Evolutionary conservation across 2,329 filamentous ascomycete genomes (phyloP).

Genomic region (Cladosporium sphaerospermum): DNA sequence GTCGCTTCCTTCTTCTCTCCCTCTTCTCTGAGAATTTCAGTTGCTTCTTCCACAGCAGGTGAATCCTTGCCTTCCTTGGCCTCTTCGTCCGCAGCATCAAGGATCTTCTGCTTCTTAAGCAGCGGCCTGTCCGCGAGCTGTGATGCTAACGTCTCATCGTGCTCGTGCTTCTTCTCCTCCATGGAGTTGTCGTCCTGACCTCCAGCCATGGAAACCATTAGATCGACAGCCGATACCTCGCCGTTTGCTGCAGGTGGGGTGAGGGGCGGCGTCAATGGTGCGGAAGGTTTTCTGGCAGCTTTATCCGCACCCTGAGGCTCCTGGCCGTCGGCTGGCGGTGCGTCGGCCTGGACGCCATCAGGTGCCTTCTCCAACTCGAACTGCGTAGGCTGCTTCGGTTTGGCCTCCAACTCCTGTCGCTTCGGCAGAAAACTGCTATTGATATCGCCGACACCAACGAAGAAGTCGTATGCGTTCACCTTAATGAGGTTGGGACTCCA

Average conservation of each 20-base stretch:
- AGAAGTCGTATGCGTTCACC: constrained; percentile 93
- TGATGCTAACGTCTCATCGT: constrained; percentile 79
- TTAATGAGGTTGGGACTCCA: constrained; percentile 92
- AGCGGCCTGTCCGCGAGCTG: constrained; percentile 85
- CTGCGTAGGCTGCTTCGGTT: constrained; percentile 16
- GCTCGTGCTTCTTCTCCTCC: constrained; percentile 72
- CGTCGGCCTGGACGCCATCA: not conserved
- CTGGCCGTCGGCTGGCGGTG: constrained; percentile 3
- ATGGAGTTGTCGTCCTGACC: constrained; percentile 62
- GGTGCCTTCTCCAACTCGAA: not conserved
- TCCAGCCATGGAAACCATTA: constrained; percentile 69
- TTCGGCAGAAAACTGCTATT: constrained; percentile 96
- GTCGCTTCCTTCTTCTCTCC: constrained; percentile 27
- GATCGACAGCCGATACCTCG: constrained; percentile 59
- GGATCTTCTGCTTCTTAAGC: constrained; percentile 82
- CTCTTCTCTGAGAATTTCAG: constrained; percentile 24
- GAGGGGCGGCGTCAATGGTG: constrained; percentile 10
- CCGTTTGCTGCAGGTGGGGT: constrained; percentile 28
- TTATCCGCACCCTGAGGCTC: constrained; percentile 11
- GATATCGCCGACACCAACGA: constrained; percentile 96
- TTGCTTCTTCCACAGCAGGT: constrained; percentile 43
- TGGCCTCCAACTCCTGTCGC: constrained; percentile 42
- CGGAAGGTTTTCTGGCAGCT: constrained; percentile 9
- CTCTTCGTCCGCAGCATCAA: constrained; percentile 76
- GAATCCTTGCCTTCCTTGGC: constrained; percentile 38